These are phyloP conservation scores for Solanum acaule DNA, from an alignment of 257 asterid species.

Conservation along the genomic window DNA sequence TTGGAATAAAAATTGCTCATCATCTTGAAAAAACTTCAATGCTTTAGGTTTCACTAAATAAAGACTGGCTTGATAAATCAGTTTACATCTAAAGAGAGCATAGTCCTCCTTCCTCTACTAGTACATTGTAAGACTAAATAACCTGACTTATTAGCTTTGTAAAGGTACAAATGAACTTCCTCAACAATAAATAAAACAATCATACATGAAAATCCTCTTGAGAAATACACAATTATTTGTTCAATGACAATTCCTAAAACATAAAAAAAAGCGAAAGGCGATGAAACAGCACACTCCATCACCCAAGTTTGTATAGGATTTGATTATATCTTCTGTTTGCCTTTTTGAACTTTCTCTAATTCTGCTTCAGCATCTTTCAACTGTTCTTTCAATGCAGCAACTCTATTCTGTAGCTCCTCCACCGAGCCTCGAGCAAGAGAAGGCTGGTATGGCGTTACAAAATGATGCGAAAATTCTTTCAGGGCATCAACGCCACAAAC, in stretches of 20 bases:
- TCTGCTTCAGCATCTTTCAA: slow-evolving; percentile 63
- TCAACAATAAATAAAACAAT: background rate
- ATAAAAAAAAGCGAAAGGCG: background rate
- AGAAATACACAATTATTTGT: background rate
- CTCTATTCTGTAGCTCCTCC: slow-evolving; percentile 60
- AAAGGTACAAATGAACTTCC: background rate
- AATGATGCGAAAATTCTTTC: slow-evolving; percentile 54
- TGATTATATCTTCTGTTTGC: slow-evolving; percentile 50
- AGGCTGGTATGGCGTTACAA: slow-evolving; percentile 57
- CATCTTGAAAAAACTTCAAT: background rate
- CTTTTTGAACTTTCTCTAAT: slow-evolving; percentile 59
- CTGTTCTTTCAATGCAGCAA: slow-evolving; percentile 45
- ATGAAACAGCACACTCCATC: background rate
- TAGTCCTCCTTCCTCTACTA: background rate
- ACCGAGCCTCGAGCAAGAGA: slow-evolving; percentile 44
- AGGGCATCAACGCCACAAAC: slow-evolving; percentile 86
- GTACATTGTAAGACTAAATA: background rate
- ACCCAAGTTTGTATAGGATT: background rate
- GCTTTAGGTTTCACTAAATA: background rate
- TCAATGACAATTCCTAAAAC: background rate
- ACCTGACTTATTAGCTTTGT: slow-evolving; percentile 15
- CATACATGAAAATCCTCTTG: background rate
- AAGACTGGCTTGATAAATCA: background rate
- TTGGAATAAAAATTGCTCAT: background rate
- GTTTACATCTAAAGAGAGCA: background rate